phyloP scores from a whole-genome alignment of 306 rosid species.

The Corylus americana region DNA sequence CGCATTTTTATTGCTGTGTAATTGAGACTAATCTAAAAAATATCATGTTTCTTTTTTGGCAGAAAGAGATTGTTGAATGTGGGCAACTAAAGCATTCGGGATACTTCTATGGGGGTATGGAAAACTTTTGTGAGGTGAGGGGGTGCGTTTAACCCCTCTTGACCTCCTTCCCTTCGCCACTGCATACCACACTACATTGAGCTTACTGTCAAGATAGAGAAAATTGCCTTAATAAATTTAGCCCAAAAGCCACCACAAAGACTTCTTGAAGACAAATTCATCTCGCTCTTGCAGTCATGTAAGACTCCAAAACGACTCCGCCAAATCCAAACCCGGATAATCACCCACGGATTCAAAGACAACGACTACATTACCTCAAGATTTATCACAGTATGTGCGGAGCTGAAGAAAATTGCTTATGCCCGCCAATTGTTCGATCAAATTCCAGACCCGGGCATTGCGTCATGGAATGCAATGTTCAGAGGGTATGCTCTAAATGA shows the following conservation, averaged over 20 bases:
- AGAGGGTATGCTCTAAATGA: conserved; percentile 47
- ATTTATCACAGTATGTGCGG: conserved; percentile 39
- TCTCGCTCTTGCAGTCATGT: conserved; percentile 70
- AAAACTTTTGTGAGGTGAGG: too few relatives aligned
- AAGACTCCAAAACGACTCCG: conserved; percentile 36
- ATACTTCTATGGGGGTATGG: too few relatives aligned
- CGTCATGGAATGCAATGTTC: conserved; percentile 65
- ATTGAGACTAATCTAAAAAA: too few relatives aligned
- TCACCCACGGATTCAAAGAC: conserved; percentile 46
- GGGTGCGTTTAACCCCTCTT: too few relatives aligned
- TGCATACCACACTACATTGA: not conserved
- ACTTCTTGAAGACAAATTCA: conserved; percentile 54
- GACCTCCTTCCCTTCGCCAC: too few relatives aligned
- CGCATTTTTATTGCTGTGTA: too few relatives aligned
- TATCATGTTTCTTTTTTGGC: too few relatives aligned
- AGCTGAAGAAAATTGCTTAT: conserved; percentile 33
- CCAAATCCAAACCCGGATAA: conserved; percentile 60
- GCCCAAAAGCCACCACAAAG: conserved; percentile 38
- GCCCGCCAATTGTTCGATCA: conserved; percentile 62
- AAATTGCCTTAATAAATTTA: conserved; percentile 17
- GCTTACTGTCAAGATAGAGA: conserved; percentile 30
- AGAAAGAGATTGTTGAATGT: too few relatives aligned
- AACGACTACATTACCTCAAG: conserved; percentile 53
- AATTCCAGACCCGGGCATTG: conserved; percentile 51
- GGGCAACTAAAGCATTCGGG: too few relatives aligned